Conservation (phyloP, 2,329 filamentous ascomycete species). For the Nothopassalora personata region DNA sequence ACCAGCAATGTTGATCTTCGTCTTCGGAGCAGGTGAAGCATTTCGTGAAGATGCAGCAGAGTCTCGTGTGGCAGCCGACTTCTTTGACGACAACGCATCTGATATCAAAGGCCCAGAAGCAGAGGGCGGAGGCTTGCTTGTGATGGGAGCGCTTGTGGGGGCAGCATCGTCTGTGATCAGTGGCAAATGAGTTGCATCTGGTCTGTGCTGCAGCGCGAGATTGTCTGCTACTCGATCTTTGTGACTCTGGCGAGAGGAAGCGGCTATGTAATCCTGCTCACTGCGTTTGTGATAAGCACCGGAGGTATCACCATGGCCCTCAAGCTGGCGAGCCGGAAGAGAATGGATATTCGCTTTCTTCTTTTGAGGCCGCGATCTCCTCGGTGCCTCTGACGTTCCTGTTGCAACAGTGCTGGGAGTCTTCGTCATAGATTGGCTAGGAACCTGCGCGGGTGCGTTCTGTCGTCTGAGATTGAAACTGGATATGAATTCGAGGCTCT, state of each 20-base stretch:
- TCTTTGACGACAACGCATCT: conserved; percentile 53
- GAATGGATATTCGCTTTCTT: conserved; percentile 38
- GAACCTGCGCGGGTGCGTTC: conserved; percentile 26
- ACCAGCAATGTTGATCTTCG: conserved; percentile 66
- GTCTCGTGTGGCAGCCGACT: conserved; percentile 40
- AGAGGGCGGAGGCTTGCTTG: conserved; percentile 56
- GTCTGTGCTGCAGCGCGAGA: conserved; percentile 45
- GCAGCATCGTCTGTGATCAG: conserved; percentile 43
- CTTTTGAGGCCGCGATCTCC: conserved; percentile 32
- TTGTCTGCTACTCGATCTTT: conserved; percentile 39
- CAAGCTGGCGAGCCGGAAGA: conserved; percentile 39
- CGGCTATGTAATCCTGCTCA: conserved; percentile 67
- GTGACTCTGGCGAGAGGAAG: conserved; percentile 36
- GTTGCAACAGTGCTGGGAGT: conserved; percentile 10
- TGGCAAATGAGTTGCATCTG: conserved; percentile 44
- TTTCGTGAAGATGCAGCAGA: conserved; percentile 36
- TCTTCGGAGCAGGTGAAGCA: conserved; percentile 47
- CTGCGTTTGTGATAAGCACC: conserved; percentile 74
- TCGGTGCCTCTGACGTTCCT: conserved; percentile 20
- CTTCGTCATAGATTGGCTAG: background rate
- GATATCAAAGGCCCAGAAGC: conserved; percentile 76
- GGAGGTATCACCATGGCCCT: conserved; percentile 57
- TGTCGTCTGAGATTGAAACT: conserved; percentile 65
- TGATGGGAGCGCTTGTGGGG: conserved; percentile 37
- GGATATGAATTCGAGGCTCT: conserved; percentile 65